Evolutionary conservation across 1,284 basidiomycete species (phyloP), one percentile per base, ranked within the genome.

Genomic region (Stereum hirsutum): DNA sequence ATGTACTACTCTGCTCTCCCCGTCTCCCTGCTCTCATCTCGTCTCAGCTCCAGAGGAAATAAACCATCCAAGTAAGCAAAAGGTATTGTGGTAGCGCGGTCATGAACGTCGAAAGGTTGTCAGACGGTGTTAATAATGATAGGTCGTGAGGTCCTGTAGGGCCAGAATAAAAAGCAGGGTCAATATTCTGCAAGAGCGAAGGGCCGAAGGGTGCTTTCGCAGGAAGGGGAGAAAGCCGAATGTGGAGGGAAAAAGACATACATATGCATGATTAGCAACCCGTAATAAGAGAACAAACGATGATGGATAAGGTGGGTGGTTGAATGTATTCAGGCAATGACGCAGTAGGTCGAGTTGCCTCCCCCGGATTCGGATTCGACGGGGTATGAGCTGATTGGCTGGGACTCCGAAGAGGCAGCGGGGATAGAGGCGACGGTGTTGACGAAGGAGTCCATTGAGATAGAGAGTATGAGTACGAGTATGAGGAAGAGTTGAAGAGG

Each of bases 361-460:
- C 26, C 26, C 20, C 36, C 36, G 36, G 11, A 15, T 10, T 38
- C 36, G 17, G 24, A 38, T 12, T 38, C 36, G 21, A 38, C 12
- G 24, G 36, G 36, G 23, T 19, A 24, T 7, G 20, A 8, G 24
- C 36, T 24, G 36, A 17, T 24, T 15, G 36, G 36, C 36, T 24
- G 21, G 17, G 21, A 17, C 36, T 38, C 36, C 28, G 8, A 8
- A n/a, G 28, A 30, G 24, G 20, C 36, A 3, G 33, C 15, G 23
- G 36, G 12, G 23, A 5, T 23, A 24, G 36, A n/a, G 36, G 26
- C 23, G 36, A 38, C 23, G 8, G 36, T 24, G 20, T 19, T 38
- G 36, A 24, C 11, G 36, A 38, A 38, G 20, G 24, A 38, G 26
- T 38, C 36, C 36, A 38, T 38, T 38, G 20, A 12, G 26, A 17